phyloP scores from a whole-genome alignment of 2,329 filamentous ascomycete species.

The Paramyrothecium sp. region DNA sequence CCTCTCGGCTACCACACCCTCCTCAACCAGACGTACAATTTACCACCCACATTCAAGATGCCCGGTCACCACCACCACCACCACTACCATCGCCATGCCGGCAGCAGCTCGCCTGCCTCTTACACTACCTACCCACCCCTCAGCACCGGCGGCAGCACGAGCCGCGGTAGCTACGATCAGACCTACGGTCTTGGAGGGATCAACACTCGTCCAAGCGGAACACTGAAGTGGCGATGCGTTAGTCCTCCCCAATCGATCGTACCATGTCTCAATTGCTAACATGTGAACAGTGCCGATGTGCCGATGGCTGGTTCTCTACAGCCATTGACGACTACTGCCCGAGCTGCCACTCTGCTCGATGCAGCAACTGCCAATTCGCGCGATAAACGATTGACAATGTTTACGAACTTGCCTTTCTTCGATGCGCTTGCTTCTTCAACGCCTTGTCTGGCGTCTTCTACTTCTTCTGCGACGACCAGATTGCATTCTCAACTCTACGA shows the following conservation, averaged over 20 bases:
- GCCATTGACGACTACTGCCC: constrained; percentile 14
- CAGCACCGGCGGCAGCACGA: neutral
- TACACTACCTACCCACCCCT: neutral
- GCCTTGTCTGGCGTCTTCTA: neutral
- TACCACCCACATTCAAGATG: too few species aligned
- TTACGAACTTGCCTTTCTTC: neutral
- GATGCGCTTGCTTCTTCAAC: neutral
- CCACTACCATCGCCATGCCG: neutral
- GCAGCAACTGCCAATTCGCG: constrained; percentile 8
- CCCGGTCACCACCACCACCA: neutral
- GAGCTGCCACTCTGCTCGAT: constrained; percentile 16
- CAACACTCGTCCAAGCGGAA: neutral
- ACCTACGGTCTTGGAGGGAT: neutral
- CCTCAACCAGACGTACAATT: neutral
- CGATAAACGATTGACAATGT: neutral
- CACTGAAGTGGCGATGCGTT: neutral
- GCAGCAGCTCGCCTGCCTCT: neutral
- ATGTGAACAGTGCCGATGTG: constrained; percentile 14
- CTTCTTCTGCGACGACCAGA: neutral
- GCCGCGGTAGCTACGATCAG: neutral
- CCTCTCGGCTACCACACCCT: neutral
- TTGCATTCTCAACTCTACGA: neutral
- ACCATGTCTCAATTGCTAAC: neutral
- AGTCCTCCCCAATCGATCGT: neutral
- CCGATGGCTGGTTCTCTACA: constrained; percentile 15